phyloP scores from a whole-genome alignment of 2,329 filamentous ascomycete genomes.

The Paraphaeosphaeria minitans region DNA sequence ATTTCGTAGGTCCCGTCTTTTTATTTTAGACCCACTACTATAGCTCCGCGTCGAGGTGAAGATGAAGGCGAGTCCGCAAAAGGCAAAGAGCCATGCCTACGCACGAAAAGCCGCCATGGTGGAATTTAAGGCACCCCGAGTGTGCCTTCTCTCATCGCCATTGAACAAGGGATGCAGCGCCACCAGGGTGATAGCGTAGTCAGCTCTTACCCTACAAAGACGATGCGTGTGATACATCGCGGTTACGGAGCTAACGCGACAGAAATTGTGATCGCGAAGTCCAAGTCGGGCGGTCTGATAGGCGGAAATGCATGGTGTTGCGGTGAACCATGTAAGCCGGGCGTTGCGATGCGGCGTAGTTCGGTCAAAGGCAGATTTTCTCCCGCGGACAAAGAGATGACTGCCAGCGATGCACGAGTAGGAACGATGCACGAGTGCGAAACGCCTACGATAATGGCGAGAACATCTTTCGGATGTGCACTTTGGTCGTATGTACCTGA shows the following conservation, averaged over 20 bases:
- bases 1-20: not conserved
- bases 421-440: not conserved
- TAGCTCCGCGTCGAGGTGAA: not conserved
- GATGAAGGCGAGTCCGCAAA: not conserved
- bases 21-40: not conserved
- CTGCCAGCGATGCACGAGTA: not conserved
- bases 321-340: slow-evolving; percentile 1
- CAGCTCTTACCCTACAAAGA: not conserved
- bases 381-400: not conserved
- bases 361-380: not conserved
- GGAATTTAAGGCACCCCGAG: not conserved
- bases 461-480: not conserved
- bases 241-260: not conserved
- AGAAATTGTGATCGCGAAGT: not conserved
- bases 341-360: slow-evolving; percentile 2
- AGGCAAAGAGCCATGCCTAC: not conserved
- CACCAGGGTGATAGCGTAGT: not conserved
- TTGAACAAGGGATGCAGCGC: not conserved
- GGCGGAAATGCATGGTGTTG: not conserved
- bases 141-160: not conserved
- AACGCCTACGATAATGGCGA: not conserved
- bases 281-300: not conserved
- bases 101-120: not conserved
- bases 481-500: not conserved
- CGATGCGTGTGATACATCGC: not conserved